Base-by-base conservation (phyloP, 2,329 filamentous ascomycete genomes). In the Chaetothyriales sp. region DNA sequence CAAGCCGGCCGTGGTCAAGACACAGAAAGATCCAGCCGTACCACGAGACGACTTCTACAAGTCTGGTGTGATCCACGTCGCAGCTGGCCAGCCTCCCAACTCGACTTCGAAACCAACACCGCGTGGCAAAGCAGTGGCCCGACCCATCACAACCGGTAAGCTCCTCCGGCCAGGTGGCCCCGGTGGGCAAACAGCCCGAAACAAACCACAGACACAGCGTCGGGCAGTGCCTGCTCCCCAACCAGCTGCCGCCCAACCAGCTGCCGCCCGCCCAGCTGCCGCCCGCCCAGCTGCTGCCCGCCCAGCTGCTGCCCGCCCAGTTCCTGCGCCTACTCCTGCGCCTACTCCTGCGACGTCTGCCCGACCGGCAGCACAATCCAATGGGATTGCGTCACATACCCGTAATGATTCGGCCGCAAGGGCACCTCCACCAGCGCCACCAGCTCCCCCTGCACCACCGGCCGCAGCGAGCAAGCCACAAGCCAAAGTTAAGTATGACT, bases 401-500 rank as follows among this genome's bases (percentile, higher is more conserved):
- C 73, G 77, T 54, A 80, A 73, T 63, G 72, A 70, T 61, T 78
- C 67, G 62, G 76, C 71, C 61, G 68, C 47, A 19, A 65, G 69
- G 71, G 71, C 72, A 70, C 64, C 44, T 66, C 64, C 46, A 60
- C 68, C 69, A 63, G 76, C 68, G 47, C 80, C 76, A 43, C 83
- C 83, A 32, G 82, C 75, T 2, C 81, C 69, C 53, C 72, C 82
- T 1, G 73, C 81, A 18, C 73, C 83, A 7, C 73, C 74, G 43
- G 66, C 75, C 39, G 74, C 75, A 28, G 70, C 75, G 8, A 73
- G 73, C 61, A 90, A 89, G 66, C 79, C 86, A 25, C 86, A 82
- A 59, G 93, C 85, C 62, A 92, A 88, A 71, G 92, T 88, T 3
- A 68, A 96, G 46, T 98, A 96, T 66, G 89, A 95, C 61, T 98